phyloP scores from a whole-genome alignment of 176 grass and related monocot species.

The Alloteropsis semialata region DNA sequence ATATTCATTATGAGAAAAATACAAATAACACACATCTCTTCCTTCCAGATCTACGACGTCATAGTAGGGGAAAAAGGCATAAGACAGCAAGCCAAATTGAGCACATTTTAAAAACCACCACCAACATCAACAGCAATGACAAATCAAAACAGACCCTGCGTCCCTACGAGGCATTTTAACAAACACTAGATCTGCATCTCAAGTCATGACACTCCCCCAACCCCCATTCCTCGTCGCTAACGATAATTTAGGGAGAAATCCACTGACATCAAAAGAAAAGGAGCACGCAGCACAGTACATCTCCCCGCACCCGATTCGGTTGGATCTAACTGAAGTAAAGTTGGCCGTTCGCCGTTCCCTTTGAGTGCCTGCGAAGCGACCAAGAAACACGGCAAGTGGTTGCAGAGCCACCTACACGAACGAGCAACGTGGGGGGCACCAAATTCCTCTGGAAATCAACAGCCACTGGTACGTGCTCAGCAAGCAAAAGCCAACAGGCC shows the following conservation, averaged over 20 bases:
- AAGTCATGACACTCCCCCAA: not conserved
- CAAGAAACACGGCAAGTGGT: conserved; percentile 23
- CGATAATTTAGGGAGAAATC: conserved; percentile 31
- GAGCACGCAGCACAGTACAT: not conserved
- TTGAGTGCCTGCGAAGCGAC: conserved; percentile 38
- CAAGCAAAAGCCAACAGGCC: not conserved
- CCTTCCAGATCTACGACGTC: not conserved
- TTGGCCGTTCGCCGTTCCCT: not conserved
- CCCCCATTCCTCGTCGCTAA: not conserved
- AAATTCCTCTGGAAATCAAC: not conserved
- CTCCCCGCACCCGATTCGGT: conserved; percentile 16
- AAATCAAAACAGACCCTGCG: not conserved
- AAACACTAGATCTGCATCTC: conserved; percentile 33
- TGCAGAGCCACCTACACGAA: not conserved
- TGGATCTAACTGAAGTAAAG: conserved; percentile 15
- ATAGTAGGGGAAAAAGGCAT: not conserved
- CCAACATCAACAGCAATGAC: not conserved
- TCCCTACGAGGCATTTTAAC: conserved; percentile 4
- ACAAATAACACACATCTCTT: not conserved
- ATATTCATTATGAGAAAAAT: not conserved
- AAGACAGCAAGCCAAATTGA: not conserved
- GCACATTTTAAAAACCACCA: not conserved
- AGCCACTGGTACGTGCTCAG: not conserved
- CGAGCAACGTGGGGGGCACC: not conserved
- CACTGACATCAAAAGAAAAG: conserved; percentile 20